Evolutionary conservation across 148 eudicot genomes (phyloP).

Genomic region (Spergularia bocconei): DNA sequence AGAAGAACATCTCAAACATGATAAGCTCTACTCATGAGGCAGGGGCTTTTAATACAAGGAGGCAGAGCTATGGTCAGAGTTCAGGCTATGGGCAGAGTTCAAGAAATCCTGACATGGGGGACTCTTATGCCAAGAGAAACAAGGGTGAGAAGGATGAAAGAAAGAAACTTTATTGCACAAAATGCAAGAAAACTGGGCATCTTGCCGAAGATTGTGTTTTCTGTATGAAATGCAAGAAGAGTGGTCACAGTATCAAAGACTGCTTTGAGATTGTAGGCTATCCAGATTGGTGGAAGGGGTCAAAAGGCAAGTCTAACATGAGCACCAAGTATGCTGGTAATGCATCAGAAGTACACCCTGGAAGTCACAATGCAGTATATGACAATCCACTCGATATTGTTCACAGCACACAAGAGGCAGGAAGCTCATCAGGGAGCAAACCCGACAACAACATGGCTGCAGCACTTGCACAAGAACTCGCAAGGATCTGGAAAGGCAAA

Average conservation of each 20-base stretch:
- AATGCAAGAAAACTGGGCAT: not conserved
- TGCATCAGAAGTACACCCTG: not conserved
- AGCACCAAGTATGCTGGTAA: not conserved
- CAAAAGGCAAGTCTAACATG: not conserved
- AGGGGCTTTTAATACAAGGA: not conserved
- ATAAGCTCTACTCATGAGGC: not conserved
- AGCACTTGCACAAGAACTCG: not conserved
- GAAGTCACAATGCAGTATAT: too few species aligned
- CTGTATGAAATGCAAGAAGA: not conserved
- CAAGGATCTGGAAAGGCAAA: not conserved
- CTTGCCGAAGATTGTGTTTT: not conserved
- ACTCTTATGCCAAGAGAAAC: not conserved
- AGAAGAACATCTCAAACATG: not conserved
- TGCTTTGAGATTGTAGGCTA: not conserved
- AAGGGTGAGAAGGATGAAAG: not conserved
- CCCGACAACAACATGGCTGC: too few species aligned
- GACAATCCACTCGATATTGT: too few species aligned
- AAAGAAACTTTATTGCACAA: not conserved
- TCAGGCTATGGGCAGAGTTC: not conserved
- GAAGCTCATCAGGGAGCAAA: not conserved
- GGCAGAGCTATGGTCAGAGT: too few species aligned
- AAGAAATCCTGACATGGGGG: not conserved
- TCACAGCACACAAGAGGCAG: too few species aligned
- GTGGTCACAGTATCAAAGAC: not conserved
- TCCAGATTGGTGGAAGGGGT: not conserved